A percentile compares a stretch with the other conserved stretches of the same genome.
These are phyloP conservation scores for Coprinopsis cinerea DNA, from an alignment of 768 basidiomycete genomes.

Conservation along the genomic window DNA sequence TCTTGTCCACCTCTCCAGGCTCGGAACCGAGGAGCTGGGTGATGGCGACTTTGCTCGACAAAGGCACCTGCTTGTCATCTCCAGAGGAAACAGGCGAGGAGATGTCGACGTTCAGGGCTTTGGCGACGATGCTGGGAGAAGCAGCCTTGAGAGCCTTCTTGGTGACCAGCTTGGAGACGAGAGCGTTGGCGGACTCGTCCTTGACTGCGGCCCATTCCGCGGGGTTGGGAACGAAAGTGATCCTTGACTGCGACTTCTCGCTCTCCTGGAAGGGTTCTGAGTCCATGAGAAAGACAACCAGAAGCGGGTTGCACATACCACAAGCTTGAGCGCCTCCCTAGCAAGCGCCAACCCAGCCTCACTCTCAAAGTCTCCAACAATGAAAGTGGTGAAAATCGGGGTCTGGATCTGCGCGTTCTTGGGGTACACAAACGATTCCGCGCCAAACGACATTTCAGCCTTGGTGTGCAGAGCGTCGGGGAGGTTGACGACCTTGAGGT, in stretches of 20 bases:
- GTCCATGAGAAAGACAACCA: not conserved
- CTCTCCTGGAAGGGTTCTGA: not conserved
- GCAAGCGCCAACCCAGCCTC: slow-evolving; percentile 50
- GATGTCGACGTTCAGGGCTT: slow-evolving; percentile 5
- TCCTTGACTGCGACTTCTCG: slow-evolving; percentile 33
- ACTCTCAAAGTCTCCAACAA: slow-evolving; percentile 77
- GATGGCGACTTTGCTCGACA: slow-evolving; percentile 27
- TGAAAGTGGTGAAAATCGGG: slow-evolving; percentile 45
- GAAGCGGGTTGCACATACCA: slow-evolving; percentile 43
- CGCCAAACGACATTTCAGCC: slow-evolving; percentile 35
- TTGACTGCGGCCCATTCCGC: not conserved
- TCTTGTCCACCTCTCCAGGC: slow-evolving; percentile 24
- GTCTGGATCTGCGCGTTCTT: slow-evolving; percentile 22
- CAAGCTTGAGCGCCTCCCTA: slow-evolving; percentile 57
- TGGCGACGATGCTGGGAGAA: not conserved
- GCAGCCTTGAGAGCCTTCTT: slow-evolving; percentile 23
- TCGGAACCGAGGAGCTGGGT: slow-evolving; percentile 27
- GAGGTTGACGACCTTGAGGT: slow-evolving; percentile 49
- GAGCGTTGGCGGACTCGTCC: not conserved
- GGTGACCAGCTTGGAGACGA: slow-evolving; percentile 15
- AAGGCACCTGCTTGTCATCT: slow-evolving; percentile 30
- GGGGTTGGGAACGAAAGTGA: slow-evolving; percentile 80
- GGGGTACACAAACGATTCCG: slow-evolving; percentile 57
- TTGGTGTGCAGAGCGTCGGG: slow-evolving; percentile 46
- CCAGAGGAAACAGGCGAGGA: not conserved